phyloP scores from a whole-genome alignment of 768 basidiomycete species.

The Mycena vulgaris region DNA sequence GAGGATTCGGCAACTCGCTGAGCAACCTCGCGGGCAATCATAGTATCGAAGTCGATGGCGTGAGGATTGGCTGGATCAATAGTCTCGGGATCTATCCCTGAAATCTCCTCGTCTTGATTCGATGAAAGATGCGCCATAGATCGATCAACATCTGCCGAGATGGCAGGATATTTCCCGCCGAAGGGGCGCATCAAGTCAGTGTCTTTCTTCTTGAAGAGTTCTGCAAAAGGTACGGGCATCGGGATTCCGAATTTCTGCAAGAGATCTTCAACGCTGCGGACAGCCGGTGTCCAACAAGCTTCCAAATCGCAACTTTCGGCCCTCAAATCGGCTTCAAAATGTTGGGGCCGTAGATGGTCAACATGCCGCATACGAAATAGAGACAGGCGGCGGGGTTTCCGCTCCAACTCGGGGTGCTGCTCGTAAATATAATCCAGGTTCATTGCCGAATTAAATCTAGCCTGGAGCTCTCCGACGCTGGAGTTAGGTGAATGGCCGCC shows the following conservation, averaged over 20 bases:
- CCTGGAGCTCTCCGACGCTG: neutral
- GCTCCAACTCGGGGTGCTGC: slow-evolving; percentile 40
- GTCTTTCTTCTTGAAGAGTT: neutral
- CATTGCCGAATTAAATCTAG: slow-evolving; percentile 41
- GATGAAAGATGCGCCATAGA: neutral
- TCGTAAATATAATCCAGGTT: slow-evolving; percentile 39
- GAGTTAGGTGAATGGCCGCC: slow-evolving; percentile 1
- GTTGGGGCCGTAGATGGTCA: slow-evolving; percentile 46
- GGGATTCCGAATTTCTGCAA: neutral
- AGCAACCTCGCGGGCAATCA: neutral
- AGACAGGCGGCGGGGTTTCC: slow-evolving; percentile 38
- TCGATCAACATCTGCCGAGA: slow-evolving; percentile 42
- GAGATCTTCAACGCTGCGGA: neutral
- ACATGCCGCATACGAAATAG: slow-evolving; percentile 36
- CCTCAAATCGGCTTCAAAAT: slow-evolving; percentile 39
- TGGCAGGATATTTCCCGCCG: slow-evolving; percentile 47
- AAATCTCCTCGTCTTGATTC: neutral
- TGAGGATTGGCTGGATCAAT: slow-evolving; percentile 7
- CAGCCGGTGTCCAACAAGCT: slow-evolving; percentile 38
- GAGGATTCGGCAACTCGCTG: neutral
- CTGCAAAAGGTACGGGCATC: neutral
- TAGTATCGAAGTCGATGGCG: neutral
- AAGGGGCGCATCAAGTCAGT: slow-evolving; percentile 45
- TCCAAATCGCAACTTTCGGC: slow-evolving; percentile 38
- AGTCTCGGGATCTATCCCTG: slow-evolving; percentile 3